Percentiles rank a stretch among this genome's conserved stretches.
These are phyloP conservation scores for Skeletonema marinoi DNA, from an alignment of 108 stramenopile genomes.

Conservation along the genomic window DNA sequence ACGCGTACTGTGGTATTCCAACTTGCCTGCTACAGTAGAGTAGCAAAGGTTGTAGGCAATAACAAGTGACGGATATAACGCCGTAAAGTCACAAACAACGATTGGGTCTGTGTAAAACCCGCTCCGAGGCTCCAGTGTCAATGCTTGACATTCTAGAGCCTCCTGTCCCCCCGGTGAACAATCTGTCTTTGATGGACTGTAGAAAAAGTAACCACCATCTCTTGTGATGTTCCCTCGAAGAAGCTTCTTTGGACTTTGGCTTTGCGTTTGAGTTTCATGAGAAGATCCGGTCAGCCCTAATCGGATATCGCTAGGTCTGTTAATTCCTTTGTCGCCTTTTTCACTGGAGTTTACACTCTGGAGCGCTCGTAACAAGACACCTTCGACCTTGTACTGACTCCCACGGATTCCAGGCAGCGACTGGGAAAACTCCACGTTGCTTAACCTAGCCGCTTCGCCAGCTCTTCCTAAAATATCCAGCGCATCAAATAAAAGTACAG, in stretches of 20 bases:
- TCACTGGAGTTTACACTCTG: constrained; percentile 84
- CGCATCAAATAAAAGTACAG: constrained; percentile 78
- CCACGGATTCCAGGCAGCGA: constrained; percentile 86
- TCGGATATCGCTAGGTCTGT: constrained; percentile 6
- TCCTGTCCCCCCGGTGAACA: constrained; percentile 70
- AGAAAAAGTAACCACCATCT: constrained; percentile 73
- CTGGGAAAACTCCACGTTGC: constrained; percentile 90
- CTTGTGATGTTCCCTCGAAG: constrained; percentile 28
- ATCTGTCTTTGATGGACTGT: constrained; percentile 78
- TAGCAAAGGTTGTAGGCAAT: constrained; percentile 99
- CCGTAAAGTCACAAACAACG: constrained; percentile 96
- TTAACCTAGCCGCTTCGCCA: constrained; percentile 90
- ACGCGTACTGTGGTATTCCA: constrained; percentile 86
- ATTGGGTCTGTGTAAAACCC: constrained; percentile 93
- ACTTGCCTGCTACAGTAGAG: constrained; percentile 84
- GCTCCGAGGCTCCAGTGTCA: constrained; percentile 90
- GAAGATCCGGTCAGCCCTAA: constrained; percentile 22
- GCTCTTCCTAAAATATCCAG: constrained; percentile 88
- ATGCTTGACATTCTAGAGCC: constrained; percentile 86
- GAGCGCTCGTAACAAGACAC: constrained; percentile 79
- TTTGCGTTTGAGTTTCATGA: constrained; percentile 62
- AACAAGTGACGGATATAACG: constrained; percentile 96
- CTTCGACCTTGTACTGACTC: constrained; percentile 86
- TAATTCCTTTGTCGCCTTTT: constrained; percentile 75
- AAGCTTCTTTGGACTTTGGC: constrained; percentile 82